A percentile compares a stretch with the other conserved stretches of the same genome.
These are phyloP conservation scores for Colletotrichum kahawae DNA, from an alignment of 2,329 filamentous ascomycete species.

Conservation along the genomic window DNA sequence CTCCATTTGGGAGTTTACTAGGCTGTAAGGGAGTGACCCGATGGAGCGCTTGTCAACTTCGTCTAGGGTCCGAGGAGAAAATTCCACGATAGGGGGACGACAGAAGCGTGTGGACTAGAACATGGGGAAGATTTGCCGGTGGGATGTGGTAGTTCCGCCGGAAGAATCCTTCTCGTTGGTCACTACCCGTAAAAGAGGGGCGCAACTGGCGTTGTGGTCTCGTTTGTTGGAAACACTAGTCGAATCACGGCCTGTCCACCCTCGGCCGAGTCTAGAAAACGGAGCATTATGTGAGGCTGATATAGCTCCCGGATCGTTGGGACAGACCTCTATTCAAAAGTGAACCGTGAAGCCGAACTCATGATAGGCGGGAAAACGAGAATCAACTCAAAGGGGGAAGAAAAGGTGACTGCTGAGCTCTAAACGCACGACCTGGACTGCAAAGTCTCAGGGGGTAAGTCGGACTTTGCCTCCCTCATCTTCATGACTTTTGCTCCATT, in stretches of 20 bases:
- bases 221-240: constrained; percentile 14
- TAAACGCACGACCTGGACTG: neutral
- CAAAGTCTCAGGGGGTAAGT: neutral
- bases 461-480: neutral
- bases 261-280: constrained; percentile 4
- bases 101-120: neutral
- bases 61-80: neutral
- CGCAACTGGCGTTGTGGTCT: neutral
- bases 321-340: neutral
- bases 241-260: neutral
- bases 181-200: neutral
- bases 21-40: neutral
- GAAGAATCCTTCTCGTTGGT: neutral
- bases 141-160: neutral
- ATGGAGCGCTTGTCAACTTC: neutral
- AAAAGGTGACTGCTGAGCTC: neutral
- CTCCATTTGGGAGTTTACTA: neutral
- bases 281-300: neutral
- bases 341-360: neutral
- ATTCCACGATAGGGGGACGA: neutral
- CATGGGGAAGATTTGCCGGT: neutral
- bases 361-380: neutral
- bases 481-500: neutral
- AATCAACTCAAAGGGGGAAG: neutral
- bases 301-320: neutral